Base-by-base conservation (phyloP, 306 rosid species). In the Aeschynomene evenia region DNA sequence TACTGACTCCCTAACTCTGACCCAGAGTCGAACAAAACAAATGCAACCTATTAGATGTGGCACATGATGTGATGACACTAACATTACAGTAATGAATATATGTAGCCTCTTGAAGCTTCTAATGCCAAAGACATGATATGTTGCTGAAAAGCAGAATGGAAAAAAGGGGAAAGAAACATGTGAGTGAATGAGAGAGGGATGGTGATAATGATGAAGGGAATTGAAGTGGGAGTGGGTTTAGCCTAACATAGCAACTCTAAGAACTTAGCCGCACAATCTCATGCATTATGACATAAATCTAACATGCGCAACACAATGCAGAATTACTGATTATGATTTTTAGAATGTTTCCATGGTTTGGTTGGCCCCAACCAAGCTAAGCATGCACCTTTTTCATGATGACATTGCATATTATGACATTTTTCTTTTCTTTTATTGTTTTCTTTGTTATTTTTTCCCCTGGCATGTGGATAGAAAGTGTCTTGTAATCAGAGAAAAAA, bases 251-350 rank as follows among this genome's bases (percentile, higher is more conserved):
- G 7, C 12, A 28, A 55, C 12, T 55, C 62, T 6, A n/a, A n/a
- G 6, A 55, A 14, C 39, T n/a, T 18, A 10, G 6, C 31, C 13
- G 1, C 20, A 45, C 13, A 39, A 2, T 3, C 12, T 13, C 45
- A 34, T 7, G 37, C 42, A 21, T 36, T 23, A 72, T 72, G 51
- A 37, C 63, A 50, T n/a, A n/a, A n/a, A n/a, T 36, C 20, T 33
- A 34, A 24, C 71, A 75, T 58, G 74, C 15, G 58, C 13, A 29
- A 21, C 72, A 21, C 72, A 50, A 33, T 9, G 9, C 49, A 51
- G 23, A 64, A 31, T 39, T 7, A 53, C n/a, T 52, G 29, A 50
- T 76, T 48, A 36, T 49, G 7, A 31, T 5, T 48, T 37, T 16
- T 13, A 55, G 39, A 63, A 0, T 45, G 15, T 11, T 16, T 55